Conservation (phyloP, 83 land plant genomes). For the Thuja plicata region DNA sequence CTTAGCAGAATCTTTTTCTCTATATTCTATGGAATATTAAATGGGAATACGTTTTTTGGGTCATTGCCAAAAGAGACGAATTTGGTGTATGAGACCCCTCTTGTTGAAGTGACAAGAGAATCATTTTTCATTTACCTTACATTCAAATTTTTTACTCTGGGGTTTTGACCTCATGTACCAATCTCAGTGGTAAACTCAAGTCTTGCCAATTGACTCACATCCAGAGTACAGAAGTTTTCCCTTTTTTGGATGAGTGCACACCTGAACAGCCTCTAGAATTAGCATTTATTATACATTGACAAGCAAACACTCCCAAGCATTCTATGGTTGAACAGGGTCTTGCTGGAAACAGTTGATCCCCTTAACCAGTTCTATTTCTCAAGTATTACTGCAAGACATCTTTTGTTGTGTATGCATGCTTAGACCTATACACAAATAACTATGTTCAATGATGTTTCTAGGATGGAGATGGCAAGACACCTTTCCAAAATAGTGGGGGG, state of each 20-base stretch:
- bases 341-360: not conserved
- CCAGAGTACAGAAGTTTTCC: not conserved
- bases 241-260: not conserved
- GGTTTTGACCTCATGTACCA: not conserved
- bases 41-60: not conserved
- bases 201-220: not conserved
- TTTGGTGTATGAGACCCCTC: not conserved
- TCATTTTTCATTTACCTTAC: not conserved
- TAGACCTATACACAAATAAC: not conserved
- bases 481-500: too few species aligned
- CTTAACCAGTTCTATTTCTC: not conserved
- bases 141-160: not conserved
- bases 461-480: too few species aligned
- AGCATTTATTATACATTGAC: not conserved
- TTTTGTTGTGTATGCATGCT: not conserved
- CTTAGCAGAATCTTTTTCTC: not conserved
- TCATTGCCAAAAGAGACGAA: not conserved
- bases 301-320: not conserved
- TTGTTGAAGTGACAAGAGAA: not conserved
- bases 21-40: not conserved
- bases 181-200: not conserved
- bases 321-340: not conserved
- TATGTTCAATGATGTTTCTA: not conserved
- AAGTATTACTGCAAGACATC: not conserved
- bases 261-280: not conserved